Percentiles rank a stretch among this genome's conserved stretches.
phyloP scores from a whole-genome alignment of 2,329 filamentous ascomycete species.

The Bipolaris oryzae region DNA sequence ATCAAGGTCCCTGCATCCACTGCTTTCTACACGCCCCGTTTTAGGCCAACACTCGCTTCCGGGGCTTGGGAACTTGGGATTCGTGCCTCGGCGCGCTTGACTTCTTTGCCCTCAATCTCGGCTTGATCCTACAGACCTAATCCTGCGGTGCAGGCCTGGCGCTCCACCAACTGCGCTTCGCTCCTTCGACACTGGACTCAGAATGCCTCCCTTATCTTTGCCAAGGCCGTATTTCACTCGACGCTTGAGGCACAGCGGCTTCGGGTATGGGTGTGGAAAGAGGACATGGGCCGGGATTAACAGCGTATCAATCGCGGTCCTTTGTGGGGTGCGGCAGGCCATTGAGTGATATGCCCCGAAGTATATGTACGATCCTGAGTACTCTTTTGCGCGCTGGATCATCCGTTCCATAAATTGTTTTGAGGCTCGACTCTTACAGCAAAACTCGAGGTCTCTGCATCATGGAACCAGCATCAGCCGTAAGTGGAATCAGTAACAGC shows the following conservation, averaged over 20 bases:
- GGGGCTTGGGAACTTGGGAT: slow-evolving; percentile 18
- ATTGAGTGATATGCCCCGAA: slow-evolving; percentile 1
- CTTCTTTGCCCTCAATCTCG: slow-evolving; percentile 7
- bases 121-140: slow-evolving; percentile 14
- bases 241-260: slow-evolving; percentile 25
- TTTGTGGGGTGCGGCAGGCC: slow-evolving; percentile 17
- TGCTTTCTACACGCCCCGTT: slow-evolving; percentile 16
- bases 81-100: slow-evolving; percentile 17
- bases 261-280: slow-evolving; percentile 21
- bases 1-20: slow-evolving; percentile 24
- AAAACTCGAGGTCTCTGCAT: slow-evolving; percentile 4
- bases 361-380: slow-evolving; percentile 33
- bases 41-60: slow-evolving; percentile 9
- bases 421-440: slow-evolving; percentile 5
- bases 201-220: slow-evolving; percentile 38
- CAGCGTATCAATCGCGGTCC: slow-evolving; percentile 12
- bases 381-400: slow-evolving; percentile 19
- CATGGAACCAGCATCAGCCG: slow-evolving; percentile 26
- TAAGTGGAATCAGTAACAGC: slow-evolving; percentile 11
- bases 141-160: slow-evolving; percentile 8
- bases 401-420: slow-evolving; percentile 6
- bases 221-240: slow-evolving; percentile 31
- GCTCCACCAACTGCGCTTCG: slow-evolving; percentile 17
- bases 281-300: slow-evolving; percentile 16
- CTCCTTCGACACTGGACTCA: slow-evolving; percentile 18